These are phyloP conservation scores for Waltiozyma sp. DNA, from an alignment of 1,139 yeast genomes.

Conservation along the genomic window DNA sequence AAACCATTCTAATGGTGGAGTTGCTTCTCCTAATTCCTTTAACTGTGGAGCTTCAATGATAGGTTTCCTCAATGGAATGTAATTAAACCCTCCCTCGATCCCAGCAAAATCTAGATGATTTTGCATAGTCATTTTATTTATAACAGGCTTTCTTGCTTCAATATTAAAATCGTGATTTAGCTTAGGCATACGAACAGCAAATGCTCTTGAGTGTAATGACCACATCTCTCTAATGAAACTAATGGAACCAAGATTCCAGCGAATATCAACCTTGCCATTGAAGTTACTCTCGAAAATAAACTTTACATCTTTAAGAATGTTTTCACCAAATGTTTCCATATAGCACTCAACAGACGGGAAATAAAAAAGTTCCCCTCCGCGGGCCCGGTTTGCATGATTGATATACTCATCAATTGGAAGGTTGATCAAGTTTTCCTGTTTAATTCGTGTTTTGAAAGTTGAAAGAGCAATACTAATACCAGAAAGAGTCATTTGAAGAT, in stretches of 20 bases:
- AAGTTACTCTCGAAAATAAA: slow-evolving; percentile 61
- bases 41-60: slow-evolving; percentile 81
- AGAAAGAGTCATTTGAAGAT: slow-evolving; percentile 37
- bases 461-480: slow-evolving; percentile 61
- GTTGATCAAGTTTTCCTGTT: slow-evolving; percentile 33
- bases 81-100: slow-evolving; percentile 43
- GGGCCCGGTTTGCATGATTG: slow-evolving; percentile 43
- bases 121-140: slow-evolving; percentile 33
- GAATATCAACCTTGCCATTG: slow-evolving; percentile 82
- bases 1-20: slow-evolving; percentile 97
- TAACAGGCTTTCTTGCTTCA: slow-evolving; percentile 15
- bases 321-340: slow-evolving; percentile 66
- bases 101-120: slow-evolving; percentile 57
- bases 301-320: slow-evolving; percentile 39
- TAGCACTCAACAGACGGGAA: slow-evolving; percentile 67
- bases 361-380: slow-evolving; percentile 70
- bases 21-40: slow-evolving; percentile 87
- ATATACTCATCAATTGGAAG: slow-evolving; percentile 47
- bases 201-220: slow-evolving; percentile 58
- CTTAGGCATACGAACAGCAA: slow-evolving; percentile 36
- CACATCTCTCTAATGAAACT: slow-evolving; percentile 88
- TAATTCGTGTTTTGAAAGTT: slow-evolving; percentile 32
- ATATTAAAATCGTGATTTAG: not conserved
- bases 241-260: slow-evolving; percentile 92
- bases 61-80: slow-evolving; percentile 64